phyloP scores from a whole-genome alignment of 2,329 filamentous ascomycete species.

The Fusarium miscanthi region DNA sequence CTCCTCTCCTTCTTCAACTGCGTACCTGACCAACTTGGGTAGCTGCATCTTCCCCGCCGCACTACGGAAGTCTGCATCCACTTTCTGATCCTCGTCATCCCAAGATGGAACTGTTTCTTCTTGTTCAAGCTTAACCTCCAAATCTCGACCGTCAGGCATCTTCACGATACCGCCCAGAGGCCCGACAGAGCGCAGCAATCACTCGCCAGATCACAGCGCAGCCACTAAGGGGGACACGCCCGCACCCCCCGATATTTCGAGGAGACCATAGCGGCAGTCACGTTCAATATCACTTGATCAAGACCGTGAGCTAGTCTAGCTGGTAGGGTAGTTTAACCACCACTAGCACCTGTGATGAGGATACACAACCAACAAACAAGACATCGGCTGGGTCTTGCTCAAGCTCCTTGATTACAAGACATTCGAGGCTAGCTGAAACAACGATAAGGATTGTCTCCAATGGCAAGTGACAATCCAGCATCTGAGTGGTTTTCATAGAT shows the following conservation, averaged over 20 bases:
- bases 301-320: slow-evolving; percentile 33
- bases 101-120: slow-evolving; percentile 12
- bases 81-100: slow-evolving; percentile 16
- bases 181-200: slow-evolving; percentile 8
- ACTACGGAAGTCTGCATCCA: slow-evolving; percentile 28
- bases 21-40: slow-evolving; percentile 12
- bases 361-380: slow-evolving; percentile 32
- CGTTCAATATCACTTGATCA: slow-evolving; percentile 26
- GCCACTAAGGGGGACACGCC: slow-evolving; percentile 5
- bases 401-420: neutral
- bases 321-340: slow-evolving; percentile 29
- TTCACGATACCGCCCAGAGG: slow-evolving; percentile 24
- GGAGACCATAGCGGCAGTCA: slow-evolving; percentile 15
- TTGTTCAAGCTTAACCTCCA: slow-evolving; percentile 15
- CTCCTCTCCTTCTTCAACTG: neutral
- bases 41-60: slow-evolving; percentile 36
- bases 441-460: slow-evolving; percentile 26
- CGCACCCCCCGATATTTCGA: slow-evolving; percentile 11
- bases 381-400: slow-evolving; percentile 28
- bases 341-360: slow-evolving; percentile 18
- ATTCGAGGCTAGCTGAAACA: slow-evolving; percentile 22
- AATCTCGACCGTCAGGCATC: slow-evolving; percentile 25
- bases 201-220: slow-evolving; percentile 1
- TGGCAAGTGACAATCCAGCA: slow-evolving; percentile 13
- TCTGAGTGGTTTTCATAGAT: slow-evolving; percentile 21